Conservation (phyloP, 345 rosid species). For the Garcia nutans region DNA sequence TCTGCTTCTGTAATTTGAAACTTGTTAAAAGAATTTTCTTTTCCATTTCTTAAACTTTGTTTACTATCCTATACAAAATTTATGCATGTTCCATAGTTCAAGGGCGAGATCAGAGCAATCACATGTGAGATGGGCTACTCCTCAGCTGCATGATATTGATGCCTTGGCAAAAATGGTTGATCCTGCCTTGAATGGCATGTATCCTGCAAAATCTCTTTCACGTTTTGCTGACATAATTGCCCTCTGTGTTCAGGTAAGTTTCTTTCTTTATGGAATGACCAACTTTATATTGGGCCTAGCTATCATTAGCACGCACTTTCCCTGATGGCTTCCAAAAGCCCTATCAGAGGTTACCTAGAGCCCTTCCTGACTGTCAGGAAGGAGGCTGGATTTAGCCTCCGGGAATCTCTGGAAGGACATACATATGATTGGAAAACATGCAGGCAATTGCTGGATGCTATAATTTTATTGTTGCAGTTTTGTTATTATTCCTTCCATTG, state of each 20-base stretch:
- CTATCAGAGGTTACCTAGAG: not conserved
- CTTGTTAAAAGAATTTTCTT: not conserved
- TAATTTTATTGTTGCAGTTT: not conserved
- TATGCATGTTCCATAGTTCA: slow-evolving; percentile 45
- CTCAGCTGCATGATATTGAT: slow-evolving; percentile 95
- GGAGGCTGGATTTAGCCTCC: not conserved
- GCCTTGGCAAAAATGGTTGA: slow-evolving; percentile 98
- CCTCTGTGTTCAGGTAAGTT: slow-evolving; percentile 87
- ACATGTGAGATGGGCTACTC: slow-evolving; percentile 98
- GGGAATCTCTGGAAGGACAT: not conserved
- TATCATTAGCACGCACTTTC: not conserved
- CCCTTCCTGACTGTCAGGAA: not conserved
- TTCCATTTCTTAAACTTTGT: not conserved
- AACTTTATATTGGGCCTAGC: too few relatives aligned
- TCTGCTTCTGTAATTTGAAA: slow-evolving; percentile 5
- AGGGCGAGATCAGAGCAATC: slow-evolving; percentile 92
- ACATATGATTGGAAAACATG: not conserved
- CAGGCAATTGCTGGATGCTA: not conserved
- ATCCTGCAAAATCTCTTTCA: slow-evolving; percentile 95
- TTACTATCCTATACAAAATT: slow-evolving; percentile 6
- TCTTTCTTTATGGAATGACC: not conserved
- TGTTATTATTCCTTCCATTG: too few relatives aligned
- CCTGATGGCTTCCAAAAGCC: slow-evolving; percentile 1
- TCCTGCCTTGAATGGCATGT: slow-evolving; percentile 91
- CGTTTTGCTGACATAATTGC: slow-evolving; percentile 98